These are phyloP conservation scores for Blastocystis sp. DNA, from an alignment of 352 stramenopile species.

Conservation along the genomic window DNA sequence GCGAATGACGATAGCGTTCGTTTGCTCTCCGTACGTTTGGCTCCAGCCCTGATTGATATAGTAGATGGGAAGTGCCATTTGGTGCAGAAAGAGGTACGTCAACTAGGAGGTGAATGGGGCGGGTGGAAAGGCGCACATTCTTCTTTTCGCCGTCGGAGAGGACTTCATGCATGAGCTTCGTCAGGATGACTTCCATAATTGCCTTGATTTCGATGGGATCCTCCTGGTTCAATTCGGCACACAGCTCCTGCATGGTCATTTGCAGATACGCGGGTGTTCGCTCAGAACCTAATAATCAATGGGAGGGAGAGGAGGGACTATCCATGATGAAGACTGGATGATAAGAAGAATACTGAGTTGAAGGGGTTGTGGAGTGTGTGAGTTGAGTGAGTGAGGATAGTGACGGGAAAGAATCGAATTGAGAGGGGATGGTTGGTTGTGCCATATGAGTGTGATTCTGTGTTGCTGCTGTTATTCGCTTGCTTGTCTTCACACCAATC, in stretches of 20 bases:
- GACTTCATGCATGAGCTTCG: neutral
- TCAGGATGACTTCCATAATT: neutral
- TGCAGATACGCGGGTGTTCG: slow-evolving; percentile 19
- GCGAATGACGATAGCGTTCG: slow-evolving; percentile 35
- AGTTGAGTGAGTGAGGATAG: too few relatives aligned
- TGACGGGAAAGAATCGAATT: too few relatives aligned
- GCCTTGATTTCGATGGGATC: slow-evolving; percentile 47
- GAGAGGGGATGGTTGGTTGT: too few relatives aligned
- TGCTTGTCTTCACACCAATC: too few relatives aligned
- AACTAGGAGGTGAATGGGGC: neutral
- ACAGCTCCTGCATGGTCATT: slow-evolving; percentile 63
- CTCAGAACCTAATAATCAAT: neutral
- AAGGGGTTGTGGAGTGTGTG: too few relatives aligned
- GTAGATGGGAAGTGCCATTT: slow-evolving; percentile 57
- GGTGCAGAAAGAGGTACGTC: slow-evolving; percentile 58
- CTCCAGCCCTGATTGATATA: slow-evolving; percentile 64
- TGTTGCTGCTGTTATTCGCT: too few relatives aligned
- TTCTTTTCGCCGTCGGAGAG: neutral
- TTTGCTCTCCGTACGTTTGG: slow-evolving; percentile 39
- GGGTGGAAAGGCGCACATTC: neutral
- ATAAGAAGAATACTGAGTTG: too few relatives aligned
- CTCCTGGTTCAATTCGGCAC: slow-evolving; percentile 48
- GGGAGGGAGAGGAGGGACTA: neutral
- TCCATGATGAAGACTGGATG: neutral
- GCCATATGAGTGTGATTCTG: too few relatives aligned